Evolutionary conservation across 805 yeast species (phyloP).

Genomic region (Ogataea ganodermae): DNA sequence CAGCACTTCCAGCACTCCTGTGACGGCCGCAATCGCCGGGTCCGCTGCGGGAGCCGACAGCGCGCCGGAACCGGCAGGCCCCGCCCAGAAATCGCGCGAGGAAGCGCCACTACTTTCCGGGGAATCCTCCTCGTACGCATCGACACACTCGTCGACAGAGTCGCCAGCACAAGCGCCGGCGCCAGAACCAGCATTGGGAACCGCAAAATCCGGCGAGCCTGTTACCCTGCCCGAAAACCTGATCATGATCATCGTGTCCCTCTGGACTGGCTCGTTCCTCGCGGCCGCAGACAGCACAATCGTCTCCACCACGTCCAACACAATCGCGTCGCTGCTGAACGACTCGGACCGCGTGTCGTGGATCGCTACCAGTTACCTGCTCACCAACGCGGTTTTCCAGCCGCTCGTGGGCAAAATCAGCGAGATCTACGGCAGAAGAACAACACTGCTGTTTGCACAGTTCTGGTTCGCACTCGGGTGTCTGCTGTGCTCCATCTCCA

Average conservation of each 20-base stretch:
- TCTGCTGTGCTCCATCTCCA: constrained; percentile 43
- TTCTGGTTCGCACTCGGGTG: constrained; percentile 47
- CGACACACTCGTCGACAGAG: constrained; percentile 9
- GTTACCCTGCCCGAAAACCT: constrained; percentile 10
- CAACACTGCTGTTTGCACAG: constrained; percentile 46
- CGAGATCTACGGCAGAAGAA: constrained; percentile 61
- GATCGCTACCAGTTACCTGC: constrained; percentile 72
- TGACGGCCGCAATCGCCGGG: background rate
- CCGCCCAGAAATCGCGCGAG: background rate
- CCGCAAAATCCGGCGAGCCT: constrained; percentile 2
- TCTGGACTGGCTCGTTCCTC: constrained; percentile 50
- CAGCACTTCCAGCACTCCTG: too few relatives aligned
- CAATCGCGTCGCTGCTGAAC: constrained; percentile 60
- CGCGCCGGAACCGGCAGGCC: background rate
- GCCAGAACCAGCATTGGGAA: too few relatives aligned
- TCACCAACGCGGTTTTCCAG: constrained; percentile 73
- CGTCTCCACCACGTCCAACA: constrained; percentile 58
- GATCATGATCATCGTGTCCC: constrained; percentile 29
- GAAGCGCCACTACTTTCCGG: background rate
- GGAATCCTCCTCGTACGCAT: background rate
- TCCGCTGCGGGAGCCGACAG: background rate
- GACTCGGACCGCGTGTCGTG: constrained; percentile 56
- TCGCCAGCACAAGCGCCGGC: constrained; percentile 9
- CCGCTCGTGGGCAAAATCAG: constrained; percentile 72
- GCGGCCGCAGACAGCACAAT: constrained; percentile 62